phyloP scores from a whole-genome alignment of 2,329 filamentous ascomycete genomes.

The Metarhizium anisopliae region DNA sequence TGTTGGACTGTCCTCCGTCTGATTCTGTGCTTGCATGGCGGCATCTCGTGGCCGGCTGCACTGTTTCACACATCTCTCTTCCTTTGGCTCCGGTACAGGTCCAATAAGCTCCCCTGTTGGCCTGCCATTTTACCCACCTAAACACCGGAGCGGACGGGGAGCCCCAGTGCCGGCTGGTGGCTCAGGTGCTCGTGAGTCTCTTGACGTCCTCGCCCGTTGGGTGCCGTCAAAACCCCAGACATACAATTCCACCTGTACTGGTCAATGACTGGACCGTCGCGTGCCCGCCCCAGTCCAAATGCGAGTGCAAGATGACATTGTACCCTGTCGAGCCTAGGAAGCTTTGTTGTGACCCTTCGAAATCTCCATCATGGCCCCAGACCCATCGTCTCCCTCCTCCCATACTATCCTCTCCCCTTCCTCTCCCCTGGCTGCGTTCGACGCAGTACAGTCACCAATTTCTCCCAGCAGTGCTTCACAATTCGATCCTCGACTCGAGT shows the following conservation, averaged over 20 bases:
- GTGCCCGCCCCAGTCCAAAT: neutral
- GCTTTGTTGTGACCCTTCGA: constrained; percentile 1
- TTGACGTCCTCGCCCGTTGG: neutral
- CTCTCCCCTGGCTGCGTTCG: neutral
- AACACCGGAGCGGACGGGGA: neutral
- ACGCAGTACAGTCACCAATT: neutral
- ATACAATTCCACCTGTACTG: neutral
- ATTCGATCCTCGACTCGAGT: constrained; percentile 3
- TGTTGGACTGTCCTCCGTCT: neutral
- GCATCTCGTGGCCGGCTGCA: neutral
- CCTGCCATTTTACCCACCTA: neutral
- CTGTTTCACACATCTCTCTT: neutral
- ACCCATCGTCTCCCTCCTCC: constrained; percentile 1
- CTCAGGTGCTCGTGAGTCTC: neutral
- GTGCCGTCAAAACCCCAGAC: constrained; percentile 1
- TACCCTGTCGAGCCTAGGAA: constrained; percentile 2
- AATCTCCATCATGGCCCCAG: constrained; percentile 8
- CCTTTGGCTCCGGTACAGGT: neutral
- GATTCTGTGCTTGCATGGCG: neutral
- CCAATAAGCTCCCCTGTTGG: neutral
- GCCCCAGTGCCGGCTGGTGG: neutral
- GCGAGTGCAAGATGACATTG: neutral
- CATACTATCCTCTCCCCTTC: constrained; percentile 1
- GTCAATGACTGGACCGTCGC: neutral
- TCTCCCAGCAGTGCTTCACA: neutral